Conservation (phyloP, 192 early-diverging fungal species). For the Entomortierella chlamydospora region DNA sequence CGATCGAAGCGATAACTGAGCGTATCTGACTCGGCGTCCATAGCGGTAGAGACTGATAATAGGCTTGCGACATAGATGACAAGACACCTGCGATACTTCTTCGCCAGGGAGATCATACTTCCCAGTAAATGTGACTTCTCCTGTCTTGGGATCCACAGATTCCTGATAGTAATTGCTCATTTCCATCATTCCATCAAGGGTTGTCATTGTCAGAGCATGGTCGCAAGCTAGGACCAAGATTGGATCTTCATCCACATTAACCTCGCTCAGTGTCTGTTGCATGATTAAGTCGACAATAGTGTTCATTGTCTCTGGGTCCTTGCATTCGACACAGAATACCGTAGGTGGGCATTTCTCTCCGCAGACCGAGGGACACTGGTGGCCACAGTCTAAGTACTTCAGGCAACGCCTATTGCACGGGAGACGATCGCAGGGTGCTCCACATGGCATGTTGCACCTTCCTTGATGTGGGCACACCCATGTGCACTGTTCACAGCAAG, state of each 20-base stretch:
- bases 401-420: slow-evolving; percentile 67
- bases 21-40: slow-evolving; percentile 50
- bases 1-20: slow-evolving; percentile 27
- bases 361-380: slow-evolving; percentile 61
- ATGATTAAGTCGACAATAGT: slow-evolving; percentile 48
- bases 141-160: neutral
- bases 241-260: slow-evolving; percentile 59
- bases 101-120: slow-evolving; percentile 22
- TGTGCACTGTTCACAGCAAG: slow-evolving; percentile 58
- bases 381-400: slow-evolving; percentile 58
- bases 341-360: slow-evolving; percentile 51
- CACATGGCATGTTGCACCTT: slow-evolving; percentile 61
- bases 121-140: neutral
- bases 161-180: slow-evolving; percentile 55
- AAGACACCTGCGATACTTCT: slow-evolving; percentile 30
- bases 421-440: slow-evolving; percentile 66
- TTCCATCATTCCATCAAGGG: slow-evolving; percentile 62
- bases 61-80: slow-evolving; percentile 59
- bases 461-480: slow-evolving; percentile 68
- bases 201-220: slow-evolving; percentile 64
- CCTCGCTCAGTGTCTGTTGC: slow-evolving; percentile 47
- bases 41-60: slow-evolving; percentile 51
- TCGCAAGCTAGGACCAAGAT: slow-evolving; percentile 62
- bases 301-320: slow-evolving; percentile 27
- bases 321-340: slow-evolving; percentile 53